Evolutionary conservation across 225 moss, liverwort and hornwort species (phyloP).

Genomic region (Polytrichum formosum): DNA sequence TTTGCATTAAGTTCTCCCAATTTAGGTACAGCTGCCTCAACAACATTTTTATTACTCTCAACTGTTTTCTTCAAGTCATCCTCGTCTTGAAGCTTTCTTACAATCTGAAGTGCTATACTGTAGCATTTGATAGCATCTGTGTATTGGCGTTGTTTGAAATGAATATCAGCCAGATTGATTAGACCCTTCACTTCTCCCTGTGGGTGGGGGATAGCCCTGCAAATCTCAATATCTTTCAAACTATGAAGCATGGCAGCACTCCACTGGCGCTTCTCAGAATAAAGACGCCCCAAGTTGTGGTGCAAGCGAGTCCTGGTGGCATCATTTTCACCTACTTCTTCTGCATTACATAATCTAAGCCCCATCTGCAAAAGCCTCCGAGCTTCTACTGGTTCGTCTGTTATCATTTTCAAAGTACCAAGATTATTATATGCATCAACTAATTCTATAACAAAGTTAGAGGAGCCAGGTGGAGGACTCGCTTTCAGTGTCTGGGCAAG

Average conservation of each 20-base stretch:
- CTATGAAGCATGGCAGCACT: conserved; percentile 53
- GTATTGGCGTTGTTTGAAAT: conserved; percentile 70
- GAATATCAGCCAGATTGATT: conserved; percentile 74
- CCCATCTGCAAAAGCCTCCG: conserved; percentile 49
- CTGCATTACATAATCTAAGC: conserved; percentile 72
- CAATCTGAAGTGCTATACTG: conserved; percentile 62
- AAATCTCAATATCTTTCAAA: conserved; percentile 78
- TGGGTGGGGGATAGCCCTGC: conserved; percentile 75
- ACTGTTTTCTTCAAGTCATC: conserved; percentile 50
- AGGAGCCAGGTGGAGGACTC: conserved; percentile 41
- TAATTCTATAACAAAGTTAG: conserved; percentile 73
- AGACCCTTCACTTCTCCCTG: conserved; percentile 97
- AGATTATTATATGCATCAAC: conserved; percentile 94
- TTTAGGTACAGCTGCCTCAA: conserved; percentile 56
- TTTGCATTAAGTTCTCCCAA: conserved; percentile 43
- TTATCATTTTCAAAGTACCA: conserved; percentile 61
- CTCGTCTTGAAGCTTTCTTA: conserved; percentile 86
- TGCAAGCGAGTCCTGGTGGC: conserved; percentile 86
- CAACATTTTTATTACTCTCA: conserved; percentile 56
- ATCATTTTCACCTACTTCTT: conserved; percentile 75
- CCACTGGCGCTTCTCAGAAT: conserved; percentile 68
- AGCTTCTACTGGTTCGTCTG: conserved; percentile 63
- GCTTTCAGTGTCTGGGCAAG: conserved; percentile 57
- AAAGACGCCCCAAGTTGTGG: conserved; percentile 90
- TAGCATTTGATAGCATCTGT: conserved; percentile 67